A percentile compares a stretch with the other conserved stretches of the same genome.
phyloP scores from a whole-genome alignment of 2,329 filamentous ascomycete species.

The Sarocladiaceae sp. region DNA sequence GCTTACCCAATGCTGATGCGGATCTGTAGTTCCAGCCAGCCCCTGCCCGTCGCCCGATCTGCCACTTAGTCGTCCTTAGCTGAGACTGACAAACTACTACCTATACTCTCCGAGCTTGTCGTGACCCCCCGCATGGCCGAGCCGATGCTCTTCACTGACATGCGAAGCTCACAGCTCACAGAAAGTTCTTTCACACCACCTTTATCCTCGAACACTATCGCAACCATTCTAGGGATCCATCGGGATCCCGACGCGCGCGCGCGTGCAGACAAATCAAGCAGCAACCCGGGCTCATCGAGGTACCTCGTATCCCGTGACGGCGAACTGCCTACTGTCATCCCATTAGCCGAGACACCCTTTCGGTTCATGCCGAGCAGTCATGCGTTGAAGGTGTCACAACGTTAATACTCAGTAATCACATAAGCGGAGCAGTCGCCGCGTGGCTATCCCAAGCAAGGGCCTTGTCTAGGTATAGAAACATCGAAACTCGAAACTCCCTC shows the following conservation, averaged over 20 bases:
- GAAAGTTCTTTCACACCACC: too few relatives aligned
- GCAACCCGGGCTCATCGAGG: not conserved
- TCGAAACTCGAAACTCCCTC: too few relatives aligned
- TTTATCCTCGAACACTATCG: too few relatives aligned
- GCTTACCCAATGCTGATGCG: slow-evolving; percentile 8
- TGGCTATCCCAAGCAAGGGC: too few relatives aligned
- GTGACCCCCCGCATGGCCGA: not conserved
- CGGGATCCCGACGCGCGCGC: too few relatives aligned
- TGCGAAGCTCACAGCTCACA: too few relatives aligned
- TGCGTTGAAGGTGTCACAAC: not conserved
- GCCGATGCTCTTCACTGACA: too few relatives aligned
- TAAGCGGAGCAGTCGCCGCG: too few relatives aligned
- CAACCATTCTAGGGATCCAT: too few relatives aligned
- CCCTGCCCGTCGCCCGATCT: not conserved
- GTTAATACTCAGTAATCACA: too few relatives aligned
- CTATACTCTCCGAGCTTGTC: not conserved
- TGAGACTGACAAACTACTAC: slow-evolving; percentile 7
- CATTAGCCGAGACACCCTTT: not conserved
- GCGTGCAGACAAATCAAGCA: too few relatives aligned
- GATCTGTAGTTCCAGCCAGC: not conserved
- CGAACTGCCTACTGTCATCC: not conserved
- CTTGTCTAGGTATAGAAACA: too few relatives aligned
- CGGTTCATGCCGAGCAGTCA: slow-evolving; percentile 1
- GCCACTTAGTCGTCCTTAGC: slow-evolving; percentile 5
- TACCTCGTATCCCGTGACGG: not conserved